Percentiles rank a stretch among this genome's conserved stretches.
These are phyloP conservation scores for Rhizopogon vulgaris DNA, from an alignment of 768 basidiomycete species.

Conservation along the genomic window DNA sequence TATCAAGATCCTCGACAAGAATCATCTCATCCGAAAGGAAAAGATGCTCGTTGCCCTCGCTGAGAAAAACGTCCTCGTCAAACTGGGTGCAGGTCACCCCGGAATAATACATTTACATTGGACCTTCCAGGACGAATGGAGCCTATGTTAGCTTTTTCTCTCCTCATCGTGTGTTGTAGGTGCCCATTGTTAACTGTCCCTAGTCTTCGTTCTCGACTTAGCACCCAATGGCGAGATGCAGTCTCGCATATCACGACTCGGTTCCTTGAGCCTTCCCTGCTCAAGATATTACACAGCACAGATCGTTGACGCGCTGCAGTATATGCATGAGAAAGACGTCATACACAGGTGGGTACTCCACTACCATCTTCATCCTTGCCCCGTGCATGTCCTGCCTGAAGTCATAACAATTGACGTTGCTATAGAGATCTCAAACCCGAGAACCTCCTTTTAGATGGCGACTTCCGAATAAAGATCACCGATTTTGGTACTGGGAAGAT, in stretches of 20 bases:
- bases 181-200: slow-evolving; percentile 7
- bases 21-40: slow-evolving; percentile 71
- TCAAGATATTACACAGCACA: slow-evolving; percentile 86
- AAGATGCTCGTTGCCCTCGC: slow-evolving; percentile 72
- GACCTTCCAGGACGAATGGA: slow-evolving; percentile 81
- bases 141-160: slow-evolving; percentile 45
- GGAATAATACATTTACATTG: slow-evolving; percentile 78
- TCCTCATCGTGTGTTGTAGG: not conserved
- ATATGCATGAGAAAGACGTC: slow-evolving; percentile 87
- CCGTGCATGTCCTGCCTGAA: not conserved
- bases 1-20: slow-evolving; percentile 80
- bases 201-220: slow-evolving; percentile 77
- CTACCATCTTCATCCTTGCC: not conserved
- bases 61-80: slow-evolving; percentile 73
- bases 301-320: slow-evolving; percentile 80
- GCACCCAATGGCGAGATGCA: slow-evolving; percentile 77
- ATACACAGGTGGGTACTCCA: slow-evolving; percentile 62
- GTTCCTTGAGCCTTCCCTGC: slow-evolving; percentile 79
- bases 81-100: slow-evolving; percentile 62
- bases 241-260: slow-evolving; percentile 62
- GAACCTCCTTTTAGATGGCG: slow-evolving; percentile 84
- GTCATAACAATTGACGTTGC: not conserved
- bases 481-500: slow-evolving; percentile 94
- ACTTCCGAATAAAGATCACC: slow-evolving; percentile 87
- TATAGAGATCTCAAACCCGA: slow-evolving; percentile 74